phyloP scores from a whole-genome alignment of 129 eudicot species.

The Lactuca sativa region DNA sequence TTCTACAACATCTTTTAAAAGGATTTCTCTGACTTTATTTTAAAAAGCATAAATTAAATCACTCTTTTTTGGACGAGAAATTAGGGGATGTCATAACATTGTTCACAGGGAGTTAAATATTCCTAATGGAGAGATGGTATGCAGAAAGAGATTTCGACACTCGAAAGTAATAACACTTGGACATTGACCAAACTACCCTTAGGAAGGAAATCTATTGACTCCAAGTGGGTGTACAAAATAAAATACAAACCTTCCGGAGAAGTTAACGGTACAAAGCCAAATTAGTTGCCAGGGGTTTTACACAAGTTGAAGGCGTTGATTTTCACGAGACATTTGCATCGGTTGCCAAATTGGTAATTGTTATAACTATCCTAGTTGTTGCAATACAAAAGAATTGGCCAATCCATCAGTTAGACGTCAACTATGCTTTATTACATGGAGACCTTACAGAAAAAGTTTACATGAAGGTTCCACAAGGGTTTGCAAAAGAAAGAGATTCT shows the following conservation, averaged over 20 bases:
- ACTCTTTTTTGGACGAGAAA: no score
- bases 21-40: no score
- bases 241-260: not conserved
- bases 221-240: conserved; percentile 8
- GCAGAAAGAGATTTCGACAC: conserved; percentile 11
- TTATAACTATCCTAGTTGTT: not conserved
- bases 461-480: not conserved
- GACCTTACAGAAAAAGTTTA: not conserved
- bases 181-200: not conserved
- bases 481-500: not conserved
- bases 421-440: not conserved
- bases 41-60: no score
- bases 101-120: not conserved
- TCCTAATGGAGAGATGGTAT: conserved; percentile 15
- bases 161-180: not conserved
- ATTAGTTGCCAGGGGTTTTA: not conserved
- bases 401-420: not conserved
- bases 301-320: not conserved
- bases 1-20: no score
- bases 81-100: no score
- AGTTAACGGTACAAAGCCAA: not conserved
- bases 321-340: conserved; percentile 3
- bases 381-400: not conserved
- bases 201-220: not conserved
- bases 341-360: not conserved